phyloP scores from a whole-genome alignment of 2,329 filamentous ascomycete species.

The Aspergillus clavatus region DNA sequence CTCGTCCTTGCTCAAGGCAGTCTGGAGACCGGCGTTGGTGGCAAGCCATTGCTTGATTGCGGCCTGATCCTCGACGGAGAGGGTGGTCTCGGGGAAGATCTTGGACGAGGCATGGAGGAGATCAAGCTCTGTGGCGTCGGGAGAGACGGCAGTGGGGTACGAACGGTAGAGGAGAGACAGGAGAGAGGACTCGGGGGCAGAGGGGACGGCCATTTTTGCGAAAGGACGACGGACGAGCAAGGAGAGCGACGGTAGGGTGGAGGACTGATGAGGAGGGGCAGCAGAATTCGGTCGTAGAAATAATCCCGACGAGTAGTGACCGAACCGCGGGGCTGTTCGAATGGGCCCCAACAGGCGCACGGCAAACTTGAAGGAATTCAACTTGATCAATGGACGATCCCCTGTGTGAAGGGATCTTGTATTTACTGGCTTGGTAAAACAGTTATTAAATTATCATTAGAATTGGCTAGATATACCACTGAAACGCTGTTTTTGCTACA shows the following conservation, averaged over 20 bases:
- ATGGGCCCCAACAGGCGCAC: conserved; percentile 17
- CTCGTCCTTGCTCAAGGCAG: conserved; percentile 47
- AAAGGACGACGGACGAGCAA: conserved; percentile 16
- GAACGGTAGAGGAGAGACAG: conserved; percentile 44
- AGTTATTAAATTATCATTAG: neutral
- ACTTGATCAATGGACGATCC: conserved; percentile 16
- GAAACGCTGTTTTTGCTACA: neutral
- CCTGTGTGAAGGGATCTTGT: conserved; percentile 13
- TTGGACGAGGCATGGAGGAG: conserved; percentile 48
- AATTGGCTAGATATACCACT: neutral
- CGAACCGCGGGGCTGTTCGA: conserved; percentile 16
- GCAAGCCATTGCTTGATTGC: conserved; percentile 88
- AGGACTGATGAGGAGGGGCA: conserved; percentile 25
- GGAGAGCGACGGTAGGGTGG: conserved; percentile 9
- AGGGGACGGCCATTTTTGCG: conserved; percentile 26
- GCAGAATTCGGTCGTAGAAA: conserved; percentile 5
- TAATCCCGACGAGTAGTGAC: conserved; percentile 2
- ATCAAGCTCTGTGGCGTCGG: conserved; percentile 40
- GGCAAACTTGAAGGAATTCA: conserved; percentile 13
- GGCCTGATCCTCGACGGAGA: conserved; percentile 72
- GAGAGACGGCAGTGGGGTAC: conserved; percentile 38
- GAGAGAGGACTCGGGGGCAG: conserved; percentile 39
- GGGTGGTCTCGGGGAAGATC: conserved; percentile 66
- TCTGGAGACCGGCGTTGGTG: conserved; percentile 66
- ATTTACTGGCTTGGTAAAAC: conserved; percentile 4